Base-by-base conservation (phyloP, 345 rosid genomes). In the Linum tenue region DNA sequence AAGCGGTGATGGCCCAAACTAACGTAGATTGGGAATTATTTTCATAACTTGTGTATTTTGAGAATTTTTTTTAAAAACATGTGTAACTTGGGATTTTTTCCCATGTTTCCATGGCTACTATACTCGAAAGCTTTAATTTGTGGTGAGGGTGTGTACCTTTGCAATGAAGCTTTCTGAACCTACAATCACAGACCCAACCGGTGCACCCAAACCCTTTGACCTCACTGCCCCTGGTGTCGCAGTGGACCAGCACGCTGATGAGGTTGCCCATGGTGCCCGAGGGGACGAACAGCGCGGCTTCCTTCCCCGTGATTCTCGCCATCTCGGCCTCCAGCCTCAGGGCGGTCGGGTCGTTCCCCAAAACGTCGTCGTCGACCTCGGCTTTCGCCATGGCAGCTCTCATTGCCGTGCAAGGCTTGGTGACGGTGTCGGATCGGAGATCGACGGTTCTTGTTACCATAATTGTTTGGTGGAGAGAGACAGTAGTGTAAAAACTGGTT, bases 191-290 rank as follows among this genome's bases (percentile, higher is more conserved):
- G 97, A 81, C 41, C 96, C 99, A 16, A 88, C 96, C 1, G 97
- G 97, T 65, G 99, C 99, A 40, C 97, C 99, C 12, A 90, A 70
- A 50, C 96, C 97, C 76, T 94, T 88, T 0, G 99, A 88, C 87
- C 75, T 94, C 97, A 66, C 97, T 94, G n/a, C 96, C 99, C 64
- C 97, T 78, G 64, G 76, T 70, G 53, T 88, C 86, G 67, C 99
- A 94, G 65, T 90, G 97, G 56, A 88, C 92, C 48, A 94, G 88
- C 37, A 94, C 95, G 50, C 99, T 88, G 17, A 90, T 82, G 41
- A 90, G 87, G 81, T 94, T 94, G 39, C 92, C 96, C 97, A 90
- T 94, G 5, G 97, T 90, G 39, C 99, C 99, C 3, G 99, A 90
- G 0, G 97, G 96, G 60, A 94, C 95, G 71, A 79, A 94, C 38